Evolutionary conservation across 1,139 yeast species (phyloP).

Genomic region (Yamadazyma membranifaciens): DNA sequence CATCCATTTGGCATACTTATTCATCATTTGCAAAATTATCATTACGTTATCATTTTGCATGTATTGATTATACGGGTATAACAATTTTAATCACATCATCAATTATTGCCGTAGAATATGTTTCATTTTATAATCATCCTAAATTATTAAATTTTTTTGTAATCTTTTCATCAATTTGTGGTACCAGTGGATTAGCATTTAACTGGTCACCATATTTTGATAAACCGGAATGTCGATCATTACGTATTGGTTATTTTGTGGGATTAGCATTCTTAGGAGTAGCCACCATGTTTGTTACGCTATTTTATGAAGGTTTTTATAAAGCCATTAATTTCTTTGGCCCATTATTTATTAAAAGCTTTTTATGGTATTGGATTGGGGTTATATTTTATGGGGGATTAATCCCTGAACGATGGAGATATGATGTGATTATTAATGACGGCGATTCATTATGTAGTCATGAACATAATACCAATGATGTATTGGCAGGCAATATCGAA

Average conservation of each 20-base stretch:
- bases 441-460: conserved; percentile 29
- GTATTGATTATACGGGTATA: conserved; percentile 94
- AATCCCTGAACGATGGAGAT: conserved; percentile 86
- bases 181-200: conserved; percentile 68
- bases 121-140: conserved; percentile 67
- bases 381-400: conserved; percentile 85
- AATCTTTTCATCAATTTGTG: conserved; percentile 61
- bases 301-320: conserved; percentile 54
- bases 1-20: conserved; percentile 91
- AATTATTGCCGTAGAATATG: conserved; percentile 80
- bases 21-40: conserved; percentile 69
- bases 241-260: conserved; percentile 81
- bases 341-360: conserved; percentile 63
- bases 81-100: conserved; percentile 90
- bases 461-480: conserved; percentile 31
- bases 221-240: conserved; percentile 75
- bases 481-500: conserved; percentile 36
- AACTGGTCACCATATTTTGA: conserved; percentile 94
- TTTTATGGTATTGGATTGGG: conserved; percentile 75
- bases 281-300: conserved; percentile 58
- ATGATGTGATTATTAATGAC: conserved; percentile 55
- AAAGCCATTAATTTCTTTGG: conserved; percentile 52
- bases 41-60: conserved; percentile 74
- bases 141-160: conserved; percentile 49
- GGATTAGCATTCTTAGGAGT: conserved; percentile 77